Base-by-base conservation (phyloP, 306 rosid genomes). In the Lathyrus aphaca region DNA sequence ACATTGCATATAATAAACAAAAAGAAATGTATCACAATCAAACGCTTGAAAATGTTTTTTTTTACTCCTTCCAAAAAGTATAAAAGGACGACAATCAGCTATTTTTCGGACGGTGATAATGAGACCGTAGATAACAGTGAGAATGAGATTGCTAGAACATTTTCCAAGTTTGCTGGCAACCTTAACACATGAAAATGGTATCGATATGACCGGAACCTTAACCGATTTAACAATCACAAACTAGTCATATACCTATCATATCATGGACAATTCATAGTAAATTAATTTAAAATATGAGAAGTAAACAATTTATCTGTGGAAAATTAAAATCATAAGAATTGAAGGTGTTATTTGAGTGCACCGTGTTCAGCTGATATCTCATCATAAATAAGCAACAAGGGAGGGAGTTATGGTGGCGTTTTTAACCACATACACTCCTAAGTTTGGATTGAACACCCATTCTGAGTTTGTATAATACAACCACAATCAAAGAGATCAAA, bases 401-500 rank as follows among this genome's bases (percentile, higher is more conserved):
- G 16, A 53, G 35, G 59, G 59, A 10, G 35, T 5, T 56, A 27
- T 14, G 63, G 18, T 55, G 40, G 63, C 12, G 19, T 27, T 27
- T 29, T 56, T 27, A 27, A 25, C 62, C 39, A 25, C 39, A 27
- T 3, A 56, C n/a, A 19, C n/a, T 53, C 58, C 32, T 19, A 53
- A 21, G 15, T 21, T 53, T 53, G 32, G 32, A 53, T 53, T 21
- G 8, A 53, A 21, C 59, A 2, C 59, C 59, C 59, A 56, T 27
- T 56, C 40, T 19, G 55, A 57, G 63, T 25, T 64, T 74, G 77
- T 77, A 78, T 78, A 63, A 71, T 73, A 86, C 84, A 77, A 79
- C 68, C 64, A 35, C 62, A 69, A 58, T 16, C 16, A 10, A 53
- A 76, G 53, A 43, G 62, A 25, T 69, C n/a, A 46, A 13, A 73